Conservation (phyloP, 1,139 yeast genomes). For the Saccharomycopsis hybrid region DNA sequence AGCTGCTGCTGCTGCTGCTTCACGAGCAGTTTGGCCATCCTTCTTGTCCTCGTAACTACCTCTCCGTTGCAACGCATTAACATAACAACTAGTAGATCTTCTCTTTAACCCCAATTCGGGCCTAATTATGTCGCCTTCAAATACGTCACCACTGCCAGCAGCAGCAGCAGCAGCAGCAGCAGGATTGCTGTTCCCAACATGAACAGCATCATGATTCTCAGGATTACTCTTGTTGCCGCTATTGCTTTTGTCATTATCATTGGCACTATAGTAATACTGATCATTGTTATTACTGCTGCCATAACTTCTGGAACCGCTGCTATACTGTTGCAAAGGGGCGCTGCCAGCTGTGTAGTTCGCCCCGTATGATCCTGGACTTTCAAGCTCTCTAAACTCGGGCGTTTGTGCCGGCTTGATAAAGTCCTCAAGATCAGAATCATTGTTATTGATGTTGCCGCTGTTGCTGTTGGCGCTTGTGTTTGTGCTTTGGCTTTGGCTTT, state of each 20-base stretch:
- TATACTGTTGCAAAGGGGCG: too few relatives aligned
- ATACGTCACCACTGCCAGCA: background rate
- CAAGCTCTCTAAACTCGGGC: too few relatives aligned
- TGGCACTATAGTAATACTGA: too few relatives aligned
- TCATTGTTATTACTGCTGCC: too few relatives aligned
- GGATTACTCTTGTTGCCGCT: too few relatives aligned
- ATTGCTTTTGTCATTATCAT: too few relatives aligned
- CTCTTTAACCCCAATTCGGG: background rate
- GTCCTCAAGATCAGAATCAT: background rate
- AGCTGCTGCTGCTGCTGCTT: background rate
- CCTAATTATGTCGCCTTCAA: background rate
- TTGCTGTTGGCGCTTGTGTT: background rate
- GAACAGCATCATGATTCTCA: too few relatives aligned
- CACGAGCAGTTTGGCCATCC: background rate
- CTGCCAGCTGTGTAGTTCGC: too few relatives aligned
- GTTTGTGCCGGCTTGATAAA: background rate
- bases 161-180: background rate
- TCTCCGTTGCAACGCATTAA: conserved; percentile 1
- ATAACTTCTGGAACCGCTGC: too few relatives aligned
- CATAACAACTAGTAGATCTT: conserved; percentile 1
- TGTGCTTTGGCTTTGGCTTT: background rate
- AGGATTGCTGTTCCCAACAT: background rate
- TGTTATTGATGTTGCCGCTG: background rate
- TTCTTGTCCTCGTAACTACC: background rate
- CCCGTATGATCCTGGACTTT: too few relatives aligned